phyloP scores from a whole-genome alignment of 768 basidiomycete species.

The Suillus plorans region DNA sequence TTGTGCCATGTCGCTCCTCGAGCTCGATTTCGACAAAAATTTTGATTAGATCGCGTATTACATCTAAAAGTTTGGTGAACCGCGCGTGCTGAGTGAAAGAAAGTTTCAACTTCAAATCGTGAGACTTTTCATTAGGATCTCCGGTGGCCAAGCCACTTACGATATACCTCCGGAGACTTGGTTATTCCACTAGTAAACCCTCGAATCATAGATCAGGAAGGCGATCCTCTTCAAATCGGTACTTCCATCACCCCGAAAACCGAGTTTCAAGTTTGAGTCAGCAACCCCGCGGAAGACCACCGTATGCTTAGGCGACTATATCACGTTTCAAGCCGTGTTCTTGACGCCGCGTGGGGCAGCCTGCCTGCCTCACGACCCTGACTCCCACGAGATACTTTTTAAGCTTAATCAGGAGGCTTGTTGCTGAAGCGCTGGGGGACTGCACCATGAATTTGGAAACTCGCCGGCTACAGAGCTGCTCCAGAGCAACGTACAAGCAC shows the following conservation, averaged over 20 bases:
- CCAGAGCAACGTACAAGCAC: neutral
- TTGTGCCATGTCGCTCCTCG: neutral
- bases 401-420: neutral
- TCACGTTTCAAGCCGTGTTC: neutral
- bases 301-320: neutral
- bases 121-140: constrained; percentile 10
- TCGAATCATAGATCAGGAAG: neutral
- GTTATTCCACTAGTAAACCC: neutral
- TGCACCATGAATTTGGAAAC: neutral
- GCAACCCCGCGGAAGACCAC: neutral
- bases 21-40: neutral
- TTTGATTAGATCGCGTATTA: constrained; percentile 1
- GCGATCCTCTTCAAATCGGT: neutral
- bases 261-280: neutral
- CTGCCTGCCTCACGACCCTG: too few relatives aligned
- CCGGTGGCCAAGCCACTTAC: constrained; percentile 3
- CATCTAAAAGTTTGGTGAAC: neutral
- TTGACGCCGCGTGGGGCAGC: too few relatives aligned
- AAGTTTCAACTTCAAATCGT: constrained; percentile 10
- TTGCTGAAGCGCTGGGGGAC: neutral
- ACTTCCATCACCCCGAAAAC: neutral
- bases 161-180: neutral
- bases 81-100: constrained; percentile 1
- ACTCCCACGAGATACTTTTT: constrained; percentile 7
- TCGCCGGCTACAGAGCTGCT: neutral